Conservation (phyloP, 2,329 filamentous ascomycete species). For the Hymenoscyphus scutula region DNA sequence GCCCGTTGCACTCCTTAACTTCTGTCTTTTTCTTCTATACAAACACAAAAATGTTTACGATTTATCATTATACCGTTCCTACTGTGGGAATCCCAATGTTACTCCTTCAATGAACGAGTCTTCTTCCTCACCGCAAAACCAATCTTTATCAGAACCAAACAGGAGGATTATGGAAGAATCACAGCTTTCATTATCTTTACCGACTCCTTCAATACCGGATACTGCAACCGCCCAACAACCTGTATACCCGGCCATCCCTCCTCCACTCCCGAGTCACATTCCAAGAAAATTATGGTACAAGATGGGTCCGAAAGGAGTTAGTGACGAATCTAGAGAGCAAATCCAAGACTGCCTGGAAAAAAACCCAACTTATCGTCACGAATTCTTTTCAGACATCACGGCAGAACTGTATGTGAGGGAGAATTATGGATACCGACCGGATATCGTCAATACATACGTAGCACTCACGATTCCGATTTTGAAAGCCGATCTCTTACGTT, state of each 20-base stretch:
- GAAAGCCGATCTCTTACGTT: conserved; percentile 43
- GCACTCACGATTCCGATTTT: conserved; percentile 40
- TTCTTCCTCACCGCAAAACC: background rate
- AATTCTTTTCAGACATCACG: conserved; percentile 32
- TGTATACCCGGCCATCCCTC: background rate
- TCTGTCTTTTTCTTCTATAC: background rate
- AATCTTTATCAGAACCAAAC: background rate
- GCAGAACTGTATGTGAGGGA: conserved; percentile 34
- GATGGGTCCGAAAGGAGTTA: conserved; percentile 38
- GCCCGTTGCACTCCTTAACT: background rate
- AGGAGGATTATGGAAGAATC: background rate
- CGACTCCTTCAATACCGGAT: background rate
- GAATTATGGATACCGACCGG: conserved; percentile 37
- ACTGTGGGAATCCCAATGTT: background rate
- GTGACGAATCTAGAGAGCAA: conserved; percentile 31
- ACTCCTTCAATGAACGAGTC: background rate
- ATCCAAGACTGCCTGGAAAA: conserved; percentile 34
- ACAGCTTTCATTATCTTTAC: background rate
- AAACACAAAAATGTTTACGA: background rate
- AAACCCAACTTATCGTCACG: conserved; percentile 30
- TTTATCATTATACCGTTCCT: background rate
- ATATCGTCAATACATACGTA: conserved; percentile 40
- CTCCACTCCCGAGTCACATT: conserved; percentile 8
- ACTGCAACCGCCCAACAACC: background rate
- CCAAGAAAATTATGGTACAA: conserved; percentile 42